Evolutionary conservation across 768 basidiomycete genomes (phyloP).

Genomic region (Phylloporus sp.): DNA sequence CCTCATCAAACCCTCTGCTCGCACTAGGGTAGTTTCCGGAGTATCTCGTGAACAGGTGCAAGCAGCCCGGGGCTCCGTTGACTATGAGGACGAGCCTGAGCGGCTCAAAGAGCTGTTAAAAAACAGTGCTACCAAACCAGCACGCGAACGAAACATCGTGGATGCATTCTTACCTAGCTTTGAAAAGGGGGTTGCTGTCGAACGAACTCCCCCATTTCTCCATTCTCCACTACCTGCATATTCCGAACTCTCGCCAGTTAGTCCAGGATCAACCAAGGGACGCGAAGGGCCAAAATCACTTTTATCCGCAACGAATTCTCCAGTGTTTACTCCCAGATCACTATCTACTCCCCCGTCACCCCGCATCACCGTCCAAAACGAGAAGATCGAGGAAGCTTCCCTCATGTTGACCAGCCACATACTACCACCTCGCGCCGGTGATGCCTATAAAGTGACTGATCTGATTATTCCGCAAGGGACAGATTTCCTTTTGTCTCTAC

Average conservation of each 20-base stretch:
- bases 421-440: constrained; percentile 44
- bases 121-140: constrained; percentile 39
- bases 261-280: constrained; percentile 16
- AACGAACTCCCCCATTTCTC: constrained; percentile 15
- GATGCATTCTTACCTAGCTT: constrained; percentile 32
- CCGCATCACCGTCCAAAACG: constrained; percentile 2
- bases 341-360: constrained; percentile 39
- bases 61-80: constrained; percentile 75
- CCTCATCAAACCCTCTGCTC: constrained; percentile 52
- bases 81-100: constrained; percentile 78
- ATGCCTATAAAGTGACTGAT: constrained; percentile 40
- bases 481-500: constrained; percentile 48
- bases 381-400: constrained; percentile 16
- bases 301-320: constrained; percentile 45
- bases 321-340: constrained; percentile 35
- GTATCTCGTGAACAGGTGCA: constrained; percentile 67
- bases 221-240: constrained; percentile 10
- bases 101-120: constrained; percentile 72
- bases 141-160: constrained; percentile 25
- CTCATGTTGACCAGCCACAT: constrained; percentile 32
- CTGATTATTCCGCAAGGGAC: constrained; percentile 44
- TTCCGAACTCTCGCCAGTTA: constrained; percentile 5
- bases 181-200: constrained; percentile 28
- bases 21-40: constrained; percentile 67
- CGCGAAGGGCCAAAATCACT: constrained; percentile 39